phyloP scores from a whole-genome alignment of 129 eudicot species.

The Helianthus tuberosus region DNA sequence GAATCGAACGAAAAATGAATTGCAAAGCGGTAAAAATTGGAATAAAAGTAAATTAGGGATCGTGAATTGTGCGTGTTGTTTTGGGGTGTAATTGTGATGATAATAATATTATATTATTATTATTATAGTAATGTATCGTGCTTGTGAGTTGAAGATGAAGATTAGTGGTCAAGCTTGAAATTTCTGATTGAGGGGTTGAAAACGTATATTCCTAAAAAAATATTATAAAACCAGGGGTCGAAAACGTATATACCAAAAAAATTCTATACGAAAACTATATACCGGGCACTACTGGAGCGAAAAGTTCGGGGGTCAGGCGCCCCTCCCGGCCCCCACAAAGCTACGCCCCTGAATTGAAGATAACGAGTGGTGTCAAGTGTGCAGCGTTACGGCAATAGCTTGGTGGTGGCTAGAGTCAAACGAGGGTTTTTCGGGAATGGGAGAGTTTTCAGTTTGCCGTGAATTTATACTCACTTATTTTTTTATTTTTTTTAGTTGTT shows the following conservation, averaged over 20 bases:
- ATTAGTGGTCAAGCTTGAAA: background rate
- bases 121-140: background rate
- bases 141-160: conserved; percentile 13
- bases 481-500: too few relatives aligned
- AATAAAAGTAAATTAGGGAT: conserved; percentile 30
- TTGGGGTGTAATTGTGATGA: conserved; percentile 14
- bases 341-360: too few relatives aligned
- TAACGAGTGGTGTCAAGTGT: background rate
- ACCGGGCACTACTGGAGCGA: too few relatives aligned
- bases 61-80: conserved; percentile 11
- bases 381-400: conserved; percentile 6
- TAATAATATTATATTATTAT: background rate
- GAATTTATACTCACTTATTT: background rate
- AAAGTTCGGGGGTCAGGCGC: too few relatives aligned
- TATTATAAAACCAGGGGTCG: too few relatives aligned
- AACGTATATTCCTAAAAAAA: too few relatives aligned
- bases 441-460: conserved; percentile 2
- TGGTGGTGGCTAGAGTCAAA: conserved; percentile 22
- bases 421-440: conserved; percentile 30
- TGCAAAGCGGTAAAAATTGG: background rate
- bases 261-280: too few relatives aligned
- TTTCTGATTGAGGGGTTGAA: too few relatives aligned
- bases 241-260: too few relatives aligned
- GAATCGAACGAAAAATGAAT: background rate
- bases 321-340: too few relatives aligned